Base-by-base conservation (phyloP, 2,329 filamentous ascomycete genomes). In the Dactylellina leptospora region DNA sequence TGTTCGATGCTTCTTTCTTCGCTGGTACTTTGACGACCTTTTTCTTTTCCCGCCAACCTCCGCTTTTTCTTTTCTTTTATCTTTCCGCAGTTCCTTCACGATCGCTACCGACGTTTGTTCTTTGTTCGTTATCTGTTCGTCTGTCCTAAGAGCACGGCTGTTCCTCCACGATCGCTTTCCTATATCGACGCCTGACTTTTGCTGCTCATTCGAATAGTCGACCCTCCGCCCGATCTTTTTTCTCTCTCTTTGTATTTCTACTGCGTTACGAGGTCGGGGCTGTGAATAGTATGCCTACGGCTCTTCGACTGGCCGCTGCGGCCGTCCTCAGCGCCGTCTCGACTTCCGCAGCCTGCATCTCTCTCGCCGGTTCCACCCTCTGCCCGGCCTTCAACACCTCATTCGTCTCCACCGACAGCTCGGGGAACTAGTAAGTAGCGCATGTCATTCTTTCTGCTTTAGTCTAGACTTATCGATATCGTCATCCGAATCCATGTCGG, bases 381-480 rank as follows among this genome's bases (percentile, higher is more conserved):
- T 82, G 80, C 51, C 74, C 79, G 50, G 80, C 80, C 28, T 82
- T 81, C 73, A 75, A 78, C 23, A 74, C 77, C 36, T 79, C 80
- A 20, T 81, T 77, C 16, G 77, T 82, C 30, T 81, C 80, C 27
- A 80, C 79, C 54, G 77, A 76, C 54, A 76, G 61, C 61, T 76
- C 71, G 23, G 77, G 76, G 44, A 54, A 75, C 45, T 77, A 75
- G 76, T 76, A 74, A 75, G 78, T 77, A 48, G 22, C 10, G 54
- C 48, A n/a, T 20, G 40, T 23, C 18, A 38, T 22, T n/a, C 51
- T 27, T 61, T 77, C 47, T 42, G 51, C 25, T 62, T 77, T 53
- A 74, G 54, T 53, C 45, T 42, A 4, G 16, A 20, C 16, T 11
- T 22, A 18, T 45, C 36, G 36, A 45, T 18, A 20, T 45, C 13